Percentiles rank a stretch among this genome's conserved stretches.
Conservation (phyloP, 495 filamentous ascomycete species). For the Aspergillus bridgeri region DNA sequence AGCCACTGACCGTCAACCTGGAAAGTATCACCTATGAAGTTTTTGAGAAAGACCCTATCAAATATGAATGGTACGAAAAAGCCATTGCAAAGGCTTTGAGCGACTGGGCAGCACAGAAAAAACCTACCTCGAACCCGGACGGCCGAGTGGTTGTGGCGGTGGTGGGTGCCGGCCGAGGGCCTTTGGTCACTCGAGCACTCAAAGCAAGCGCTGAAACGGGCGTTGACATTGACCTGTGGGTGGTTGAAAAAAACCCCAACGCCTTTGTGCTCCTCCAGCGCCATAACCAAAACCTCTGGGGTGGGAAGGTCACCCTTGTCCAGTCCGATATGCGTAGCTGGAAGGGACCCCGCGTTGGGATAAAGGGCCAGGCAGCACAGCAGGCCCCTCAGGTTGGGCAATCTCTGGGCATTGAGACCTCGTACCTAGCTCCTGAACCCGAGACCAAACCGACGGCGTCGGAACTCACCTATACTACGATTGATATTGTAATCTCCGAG, state of each 20-base stretch:
- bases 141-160: slow-evolving; percentile 85
- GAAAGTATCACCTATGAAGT: slow-evolving; percentile 98
- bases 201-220: slow-evolving; percentile 72
- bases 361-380: slow-evolving; percentile 8
- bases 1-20: slow-evolving; percentile 92
- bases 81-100: slow-evolving; percentile 76
- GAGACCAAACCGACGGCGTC: slow-evolving; percentile 2
- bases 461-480: slow-evolving; percentile 48
- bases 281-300: slow-evolving; percentile 78
- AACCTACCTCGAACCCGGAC: slow-evolving; percentile 64
- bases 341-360: slow-evolving; percentile 59
- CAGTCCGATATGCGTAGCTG: slow-evolving; percentile 97
- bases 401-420: slow-evolving; percentile 32
- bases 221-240: slow-evolving; percentile 79
- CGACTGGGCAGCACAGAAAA: slow-evolving; percentile 72
- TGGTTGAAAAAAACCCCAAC: slow-evolving; percentile 97
- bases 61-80: slow-evolving; percentile 91
- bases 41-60: slow-evolving; percentile 96
- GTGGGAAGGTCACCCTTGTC: slow-evolving; percentile 70
- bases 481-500: slow-evolving; percentile 93
- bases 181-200: slow-evolving; percentile 81
- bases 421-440: slow-evolving; percentile 17
- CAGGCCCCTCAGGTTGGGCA: slow-evolving; percentile 26
- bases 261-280: slow-evolving; percentile 87
- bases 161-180: slow-evolving; percentile 87